phyloP scores from a whole-genome alignment of 345 rosid genomes.

The Eutrema japonicum region DNA sequence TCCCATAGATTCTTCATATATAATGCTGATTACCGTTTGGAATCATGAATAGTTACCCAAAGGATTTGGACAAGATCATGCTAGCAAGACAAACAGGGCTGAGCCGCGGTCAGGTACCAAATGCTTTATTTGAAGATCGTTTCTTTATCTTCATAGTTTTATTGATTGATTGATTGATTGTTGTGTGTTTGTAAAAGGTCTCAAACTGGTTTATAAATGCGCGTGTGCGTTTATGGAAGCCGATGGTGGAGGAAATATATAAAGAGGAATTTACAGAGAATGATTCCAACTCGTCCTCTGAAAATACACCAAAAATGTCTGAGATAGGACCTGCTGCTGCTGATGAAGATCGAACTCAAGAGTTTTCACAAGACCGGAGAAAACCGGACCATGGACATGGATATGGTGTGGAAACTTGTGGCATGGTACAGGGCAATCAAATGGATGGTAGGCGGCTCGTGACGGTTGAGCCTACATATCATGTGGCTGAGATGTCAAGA shows the following conservation, averaged over 20 bases:
- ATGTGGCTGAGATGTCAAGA: slow-evolving; percentile 63
- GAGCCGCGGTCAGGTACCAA: slow-evolving; percentile 91
- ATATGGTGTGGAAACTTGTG: slow-evolving; percentile 44
- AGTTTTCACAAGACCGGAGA: slow-evolving; percentile 49
- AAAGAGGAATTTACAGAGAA: slow-evolving; percentile 90
- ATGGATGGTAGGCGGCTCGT: slow-evolving; percentile 48
- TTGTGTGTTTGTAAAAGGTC: slow-evolving; percentile 52
- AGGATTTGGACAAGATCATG: slow-evolving; percentile 96
- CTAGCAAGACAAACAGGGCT: slow-evolving; percentile 97
- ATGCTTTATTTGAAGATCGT: not conserved
- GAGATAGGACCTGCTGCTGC: slow-evolving; percentile 33
- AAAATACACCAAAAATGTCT: slow-evolving; percentile 58
- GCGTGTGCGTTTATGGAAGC: slow-evolving; percentile 98
- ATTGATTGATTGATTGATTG: not conserved
- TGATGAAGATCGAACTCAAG: slow-evolving; percentile 23
- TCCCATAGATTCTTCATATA: not conserved
- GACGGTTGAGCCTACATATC: slow-evolving; percentile 33
- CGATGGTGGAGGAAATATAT: slow-evolving; percentile 99
- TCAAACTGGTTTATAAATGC: slow-evolving; percentile 99
- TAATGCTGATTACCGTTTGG: not conserved
- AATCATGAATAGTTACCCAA: slow-evolving; percentile 68
- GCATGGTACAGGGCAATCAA: slow-evolving; percentile 56
- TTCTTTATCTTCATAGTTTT: not conserved
- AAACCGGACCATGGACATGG: slow-evolving; percentile 47
- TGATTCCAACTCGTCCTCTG: slow-evolving; percentile 88